phyloP scores from a whole-genome alignment of 768 basidiomycete species.

The Lactarius pseudohatsudake region DNA sequence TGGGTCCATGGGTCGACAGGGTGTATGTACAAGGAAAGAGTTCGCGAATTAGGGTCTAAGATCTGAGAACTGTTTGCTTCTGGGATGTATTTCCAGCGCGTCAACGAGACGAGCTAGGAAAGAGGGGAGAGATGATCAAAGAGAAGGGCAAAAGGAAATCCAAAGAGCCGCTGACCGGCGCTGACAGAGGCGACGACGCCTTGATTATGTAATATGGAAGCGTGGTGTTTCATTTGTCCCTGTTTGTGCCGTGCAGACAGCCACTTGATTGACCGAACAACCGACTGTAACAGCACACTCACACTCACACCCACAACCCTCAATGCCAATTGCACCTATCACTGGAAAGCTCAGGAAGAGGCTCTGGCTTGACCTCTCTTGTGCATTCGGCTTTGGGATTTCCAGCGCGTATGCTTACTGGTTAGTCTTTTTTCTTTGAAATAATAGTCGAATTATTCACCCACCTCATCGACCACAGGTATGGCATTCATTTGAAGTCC shows the following conservation, averaged over 20 bases:
- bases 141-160: conserved; percentile 16
- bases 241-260: conserved; percentile 20
- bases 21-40: conserved; percentile 24
- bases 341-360: conserved; percentile 92
- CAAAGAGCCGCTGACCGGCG: conserved; percentile 22
- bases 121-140: conserved; percentile 10
- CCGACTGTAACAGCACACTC: conserved; percentile 1
- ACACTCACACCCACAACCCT: conserved; percentile 34
- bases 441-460: conserved; percentile 27
- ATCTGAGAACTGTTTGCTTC: conserved; percentile 30
- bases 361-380: conserved; percentile 81
- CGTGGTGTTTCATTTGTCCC: conserved; percentile 30
- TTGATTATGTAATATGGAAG: conserved; percentile 11
- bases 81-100: conserved; percentile 10
- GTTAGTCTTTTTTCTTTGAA: conserved; percentile 47
- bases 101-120: conserved; percentile 12
- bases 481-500: conserved; percentile 73
- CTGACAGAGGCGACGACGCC: not conserved
- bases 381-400: conserved; percentile 74
- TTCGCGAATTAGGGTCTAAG: conserved; percentile 25
- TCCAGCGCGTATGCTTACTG: conserved; percentile 79
- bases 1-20: conserved; percentile 63
- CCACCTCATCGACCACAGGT: conserved; percentile 52
- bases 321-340: conserved; percentile 87
- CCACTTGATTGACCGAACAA: conserved; percentile 8